Conservation (phyloP, 2,329 filamentous ascomycete genomes). For the Zasmidium angulare region DNA sequence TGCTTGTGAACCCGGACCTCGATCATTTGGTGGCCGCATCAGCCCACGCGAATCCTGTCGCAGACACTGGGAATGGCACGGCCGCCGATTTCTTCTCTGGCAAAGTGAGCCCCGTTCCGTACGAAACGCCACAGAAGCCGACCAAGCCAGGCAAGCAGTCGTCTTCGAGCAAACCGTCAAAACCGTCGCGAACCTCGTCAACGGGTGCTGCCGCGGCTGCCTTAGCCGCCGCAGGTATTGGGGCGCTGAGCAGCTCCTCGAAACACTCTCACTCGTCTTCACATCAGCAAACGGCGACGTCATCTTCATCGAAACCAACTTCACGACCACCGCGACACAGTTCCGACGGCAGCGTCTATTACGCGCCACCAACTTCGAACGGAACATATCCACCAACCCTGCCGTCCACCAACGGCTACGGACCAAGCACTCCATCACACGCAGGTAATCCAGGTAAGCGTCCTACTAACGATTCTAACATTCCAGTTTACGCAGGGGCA, state of each 20-base stretch:
- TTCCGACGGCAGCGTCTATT: slow-evolving; percentile 22
- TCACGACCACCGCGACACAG: slow-evolving; percentile 16
- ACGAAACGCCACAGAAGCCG: slow-evolving; percentile 27
- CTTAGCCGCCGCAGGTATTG: slow-evolving; percentile 45
- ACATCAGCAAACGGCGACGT: slow-evolving; percentile 13
- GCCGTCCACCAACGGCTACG: slow-evolving; percentile 11
- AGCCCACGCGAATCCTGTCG: slow-evolving; percentile 51
- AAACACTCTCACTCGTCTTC: slow-evolving; percentile 9
- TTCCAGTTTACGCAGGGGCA: slow-evolving; percentile 47
- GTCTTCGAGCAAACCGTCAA: slow-evolving; percentile 21
- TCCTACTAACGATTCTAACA: slow-evolving; percentile 40
- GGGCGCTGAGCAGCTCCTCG: slow-evolving; percentile 33
- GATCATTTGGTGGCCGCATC: slow-evolving; percentile 60
- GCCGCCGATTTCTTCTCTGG: slow-evolving; percentile 58
- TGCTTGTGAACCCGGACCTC: slow-evolving; percentile 53
- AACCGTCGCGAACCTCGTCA: slow-evolving; percentile 36
- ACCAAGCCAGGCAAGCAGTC: slow-evolving; percentile 34
- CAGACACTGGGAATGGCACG: slow-evolving; percentile 61
- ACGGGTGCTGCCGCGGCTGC: slow-evolving; percentile 37
- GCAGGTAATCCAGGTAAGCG: slow-evolving; percentile 40
- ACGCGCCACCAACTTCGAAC: slow-evolving; percentile 12
- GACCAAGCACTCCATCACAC: slow-evolving; percentile 1
- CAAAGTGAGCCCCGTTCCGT: slow-evolving; percentile 20
- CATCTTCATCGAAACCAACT: slow-evolving; percentile 13
- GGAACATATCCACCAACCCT: slow-evolving; percentile 10